Base-by-base conservation (phyloP, 2,329 filamentous ascomycete genomes). In the Epichloe elymi region DNA sequence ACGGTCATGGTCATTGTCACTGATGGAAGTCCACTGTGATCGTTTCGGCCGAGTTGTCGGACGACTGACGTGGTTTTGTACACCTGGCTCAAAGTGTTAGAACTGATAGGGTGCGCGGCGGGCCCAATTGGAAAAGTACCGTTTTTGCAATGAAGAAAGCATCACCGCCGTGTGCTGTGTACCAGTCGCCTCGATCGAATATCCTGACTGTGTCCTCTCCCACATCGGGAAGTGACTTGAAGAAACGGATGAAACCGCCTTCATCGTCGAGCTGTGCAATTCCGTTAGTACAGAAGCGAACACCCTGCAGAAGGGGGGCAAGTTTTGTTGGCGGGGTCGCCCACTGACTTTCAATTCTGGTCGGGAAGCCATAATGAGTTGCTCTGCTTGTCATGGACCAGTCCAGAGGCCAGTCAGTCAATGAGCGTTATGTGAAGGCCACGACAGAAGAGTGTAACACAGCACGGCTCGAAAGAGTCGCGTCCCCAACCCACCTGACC, bases 1-100 rank as follows among this genome's bases (percentile, higher is more conserved):
- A 96, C 93, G 3, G 91, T 97, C 52, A 89, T 75, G 47, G 90
- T 93, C 82, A 98, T 88, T 2, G 93, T 96, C 40, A 98, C 93
- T 2, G 93, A 98, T 5, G 89, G 81, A 2, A 98, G 78, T 46
- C 86, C 85, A n/a, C 85, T 87, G 54, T 86, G 82, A 63, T 89
- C 86, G 67, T 80, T 86, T 60, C 84, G 82, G 55, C 93, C 93
- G 20, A 98, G 79, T 60, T 93, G 89, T 59, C 91, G 83, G 20
- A 98, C 79, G 15, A 98, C 93, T 0, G 93, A 95, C 2, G 90
- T 97, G 4, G 93, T 97, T 71, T 95, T 95, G 78, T 98, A 98
- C 53, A 97, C 86, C 83, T 86, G 50, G 23, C 19, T 23, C 26
- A n/a, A 8, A n/a, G 8, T 8, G 36, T 48, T 48, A 44, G 54